These are phyloP conservation scores for Paraconiothyrium sp. DNA, from an alignment of 2,329 filamentous ascomycete species.

Conservation along the genomic window DNA sequence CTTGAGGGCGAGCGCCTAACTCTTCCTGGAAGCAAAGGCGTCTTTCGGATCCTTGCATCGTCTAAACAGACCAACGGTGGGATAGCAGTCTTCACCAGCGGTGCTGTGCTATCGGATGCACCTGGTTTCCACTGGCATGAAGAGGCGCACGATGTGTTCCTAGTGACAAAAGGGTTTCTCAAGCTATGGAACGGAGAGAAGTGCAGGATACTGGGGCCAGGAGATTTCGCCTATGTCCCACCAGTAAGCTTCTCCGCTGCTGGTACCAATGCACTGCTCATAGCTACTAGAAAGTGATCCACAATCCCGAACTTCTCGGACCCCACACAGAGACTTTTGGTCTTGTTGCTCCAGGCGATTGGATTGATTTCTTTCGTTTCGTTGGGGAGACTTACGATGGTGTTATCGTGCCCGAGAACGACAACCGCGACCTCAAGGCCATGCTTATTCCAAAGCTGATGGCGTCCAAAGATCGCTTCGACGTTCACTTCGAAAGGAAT, in stretches of 20 bases:
- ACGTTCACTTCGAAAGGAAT: constrained; percentile 28
- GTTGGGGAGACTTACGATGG: constrained; percentile 29
- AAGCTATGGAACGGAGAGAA: constrained; percentile 30
- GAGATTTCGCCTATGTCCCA: constrained; percentile 33
- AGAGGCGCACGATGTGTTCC: constrained; percentile 32
- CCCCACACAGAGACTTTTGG: constrained; percentile 28
- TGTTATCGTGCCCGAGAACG: constrained; percentile 29
- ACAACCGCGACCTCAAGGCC: constrained; percentile 22
- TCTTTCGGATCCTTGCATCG: constrained; percentile 29
- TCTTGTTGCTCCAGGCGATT: constrained; percentile 30
- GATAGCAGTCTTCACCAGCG: constrained; percentile 30
- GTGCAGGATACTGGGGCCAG: constrained; percentile 29
- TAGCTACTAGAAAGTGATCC: constrained; percentile 19
- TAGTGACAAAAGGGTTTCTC: constrained; percentile 30
- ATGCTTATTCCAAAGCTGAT: constrained; percentile 27
- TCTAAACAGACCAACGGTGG: constrained; percentile 27
- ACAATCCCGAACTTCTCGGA: constrained; percentile 29
- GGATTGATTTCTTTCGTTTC: constrained; percentile 35
- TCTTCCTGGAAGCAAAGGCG: constrained; percentile 29
- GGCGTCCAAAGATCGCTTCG: constrained; percentile 32
- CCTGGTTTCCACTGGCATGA: constrained; percentile 35
- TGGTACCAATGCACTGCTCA: not conserved
- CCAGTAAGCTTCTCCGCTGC: constrained; percentile 10
- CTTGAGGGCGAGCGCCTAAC: constrained; percentile 28
- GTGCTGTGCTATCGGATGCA: constrained; percentile 28